phyloP scores from a whole-genome alignment of 176 grass and related monocot species.

The Musa acuminata region DNA sequence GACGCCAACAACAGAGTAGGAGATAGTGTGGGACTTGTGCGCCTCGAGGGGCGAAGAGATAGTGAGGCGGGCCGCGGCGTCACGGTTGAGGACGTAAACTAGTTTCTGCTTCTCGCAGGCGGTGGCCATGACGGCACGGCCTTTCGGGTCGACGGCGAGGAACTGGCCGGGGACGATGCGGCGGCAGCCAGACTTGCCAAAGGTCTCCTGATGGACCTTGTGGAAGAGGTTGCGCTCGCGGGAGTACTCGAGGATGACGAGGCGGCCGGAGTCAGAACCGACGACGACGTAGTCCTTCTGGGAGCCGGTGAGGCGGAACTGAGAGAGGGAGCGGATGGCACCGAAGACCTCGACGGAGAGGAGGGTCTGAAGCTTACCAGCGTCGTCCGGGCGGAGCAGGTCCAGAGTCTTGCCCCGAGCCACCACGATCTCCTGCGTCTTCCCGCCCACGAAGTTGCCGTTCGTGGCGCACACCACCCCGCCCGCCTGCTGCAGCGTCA shows the following conservation, averaged over 20 bases:
- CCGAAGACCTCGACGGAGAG: slow-evolving; percentile 94
- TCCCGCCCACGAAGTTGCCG: slow-evolving; percentile 80
- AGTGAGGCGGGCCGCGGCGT: slow-evolving; percentile 62
- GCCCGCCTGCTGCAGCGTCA: slow-evolving; percentile 66
- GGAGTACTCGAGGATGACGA: slow-evolving; percentile 92
- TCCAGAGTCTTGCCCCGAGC: slow-evolving; percentile 62
- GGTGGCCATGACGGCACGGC: slow-evolving; percentile 71
- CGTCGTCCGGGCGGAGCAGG: slow-evolving; percentile 70
- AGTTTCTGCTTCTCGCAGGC: slow-evolving; percentile 98
- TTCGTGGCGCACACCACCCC: slow-evolving; percentile 74
- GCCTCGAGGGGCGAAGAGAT: slow-evolving; percentile 95
- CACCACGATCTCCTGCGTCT: slow-evolving; percentile 83
- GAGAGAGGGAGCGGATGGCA: slow-evolving; percentile 80
- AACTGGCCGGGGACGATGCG: slow-evolving; percentile 92
- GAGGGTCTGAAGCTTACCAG: slow-evolving; percentile 67
- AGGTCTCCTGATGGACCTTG: slow-evolving; percentile 96
- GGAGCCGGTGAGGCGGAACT: slow-evolving; percentile 92
- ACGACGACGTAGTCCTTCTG: slow-evolving; percentile 90
- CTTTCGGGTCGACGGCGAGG: slow-evolving; percentile 85
- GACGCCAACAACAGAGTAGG: slow-evolving; percentile 64
- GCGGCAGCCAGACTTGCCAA: slow-evolving; percentile 93
- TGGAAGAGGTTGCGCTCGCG: slow-evolving; percentile 70
- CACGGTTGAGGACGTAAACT: slow-evolving; percentile 88
- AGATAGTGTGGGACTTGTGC: slow-evolving; percentile 81
- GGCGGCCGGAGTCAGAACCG: slow-evolving; percentile 82